phyloP scores from a whole-genome alignment of 108 stramenopile genomes.

The Aurantiochytrium sp. region DNA sequence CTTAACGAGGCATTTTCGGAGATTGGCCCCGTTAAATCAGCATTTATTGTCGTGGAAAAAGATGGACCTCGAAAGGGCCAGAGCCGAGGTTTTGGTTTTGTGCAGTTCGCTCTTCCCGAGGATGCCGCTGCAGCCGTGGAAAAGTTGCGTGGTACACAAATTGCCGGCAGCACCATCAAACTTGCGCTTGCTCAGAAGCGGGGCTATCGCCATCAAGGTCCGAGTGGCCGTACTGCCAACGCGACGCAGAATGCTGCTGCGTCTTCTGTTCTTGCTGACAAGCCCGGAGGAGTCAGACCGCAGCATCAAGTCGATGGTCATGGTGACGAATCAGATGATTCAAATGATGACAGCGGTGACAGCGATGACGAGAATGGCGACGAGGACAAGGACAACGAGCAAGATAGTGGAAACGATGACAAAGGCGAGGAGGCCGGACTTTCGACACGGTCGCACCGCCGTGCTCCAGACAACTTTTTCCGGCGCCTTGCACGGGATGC shows the following conservation, averaged over 20 bases:
- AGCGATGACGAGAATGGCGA: neutral
- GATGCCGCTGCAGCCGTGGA: conserved; percentile 6
- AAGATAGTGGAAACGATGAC: neutral
- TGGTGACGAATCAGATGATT: too few relatives aligned
- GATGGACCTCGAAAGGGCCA: neutral
- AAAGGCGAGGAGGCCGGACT: neutral
- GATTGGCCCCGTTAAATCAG: conserved; percentile 19
- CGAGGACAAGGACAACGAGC: neutral
- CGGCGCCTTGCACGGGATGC: neutral
- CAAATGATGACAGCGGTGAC: neutral
- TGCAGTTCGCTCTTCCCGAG: neutral
- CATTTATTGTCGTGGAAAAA: neutral
- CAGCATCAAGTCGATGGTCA: too few relatives aligned
- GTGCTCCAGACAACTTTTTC: neutral
- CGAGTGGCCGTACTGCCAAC: neutral
- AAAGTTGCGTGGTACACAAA: neutral
- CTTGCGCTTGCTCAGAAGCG: neutral
- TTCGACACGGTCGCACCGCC: neutral
- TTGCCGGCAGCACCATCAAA: neutral
- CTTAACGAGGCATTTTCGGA: neutral
- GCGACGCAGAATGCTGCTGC: neutral
- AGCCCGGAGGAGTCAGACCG: neutral
- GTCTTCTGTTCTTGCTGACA: neutral
- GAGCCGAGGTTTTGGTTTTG: conserved; percentile 20
- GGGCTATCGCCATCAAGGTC: neutral